phyloP scores from a whole-genome alignment of 805 yeast species.

The Candida saitoana region DNA sequence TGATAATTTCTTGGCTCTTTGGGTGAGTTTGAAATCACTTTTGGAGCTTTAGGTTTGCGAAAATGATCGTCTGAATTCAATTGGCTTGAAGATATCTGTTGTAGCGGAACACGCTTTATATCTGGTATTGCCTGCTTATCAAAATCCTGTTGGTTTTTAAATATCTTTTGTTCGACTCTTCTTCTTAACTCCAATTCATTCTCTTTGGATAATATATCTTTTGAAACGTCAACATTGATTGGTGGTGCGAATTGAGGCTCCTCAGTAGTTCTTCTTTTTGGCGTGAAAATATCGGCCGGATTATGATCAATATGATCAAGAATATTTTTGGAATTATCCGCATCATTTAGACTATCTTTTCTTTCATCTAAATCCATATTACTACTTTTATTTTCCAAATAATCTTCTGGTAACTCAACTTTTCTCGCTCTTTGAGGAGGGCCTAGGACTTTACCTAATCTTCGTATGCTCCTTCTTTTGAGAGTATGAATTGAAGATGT shows the following conservation, averaged over 20 bases:
- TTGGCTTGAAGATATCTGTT: slow-evolving; percentile 8
- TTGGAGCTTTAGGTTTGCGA: slow-evolving; percentile 32
- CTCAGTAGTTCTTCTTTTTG: background rate
- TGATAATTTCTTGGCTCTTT: background rate
- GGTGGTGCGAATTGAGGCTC: background rate
- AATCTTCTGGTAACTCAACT: slow-evolving; percentile 3
- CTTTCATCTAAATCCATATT: background rate
- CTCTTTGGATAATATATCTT: slow-evolving; percentile 9
- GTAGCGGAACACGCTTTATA: slow-evolving; percentile 6
- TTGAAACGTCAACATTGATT: background rate
- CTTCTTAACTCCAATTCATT: slow-evolving; percentile 21
- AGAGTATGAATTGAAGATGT: slow-evolving; percentile 16
- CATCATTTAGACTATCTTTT: background rate
- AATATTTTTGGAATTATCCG: background rate
- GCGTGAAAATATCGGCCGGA: background rate
- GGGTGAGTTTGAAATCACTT: slow-evolving; percentile 2
- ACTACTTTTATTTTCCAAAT: background rate
- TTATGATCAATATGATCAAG: background rate
- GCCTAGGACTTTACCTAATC: slow-evolving; percentile 40
- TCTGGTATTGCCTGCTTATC: background rate
- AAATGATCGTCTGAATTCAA: slow-evolving; percentile 17
- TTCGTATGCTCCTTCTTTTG: slow-evolving; percentile 32
- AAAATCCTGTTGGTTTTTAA: slow-evolving; percentile 8
- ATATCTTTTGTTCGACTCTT: slow-evolving; percentile 24
- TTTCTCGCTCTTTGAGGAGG: slow-evolving; percentile 47